These are phyloP conservation scores for Micractinium sp. DNA, from an alignment of 139 green algal genomes.

Conservation along the genomic window DNA sequence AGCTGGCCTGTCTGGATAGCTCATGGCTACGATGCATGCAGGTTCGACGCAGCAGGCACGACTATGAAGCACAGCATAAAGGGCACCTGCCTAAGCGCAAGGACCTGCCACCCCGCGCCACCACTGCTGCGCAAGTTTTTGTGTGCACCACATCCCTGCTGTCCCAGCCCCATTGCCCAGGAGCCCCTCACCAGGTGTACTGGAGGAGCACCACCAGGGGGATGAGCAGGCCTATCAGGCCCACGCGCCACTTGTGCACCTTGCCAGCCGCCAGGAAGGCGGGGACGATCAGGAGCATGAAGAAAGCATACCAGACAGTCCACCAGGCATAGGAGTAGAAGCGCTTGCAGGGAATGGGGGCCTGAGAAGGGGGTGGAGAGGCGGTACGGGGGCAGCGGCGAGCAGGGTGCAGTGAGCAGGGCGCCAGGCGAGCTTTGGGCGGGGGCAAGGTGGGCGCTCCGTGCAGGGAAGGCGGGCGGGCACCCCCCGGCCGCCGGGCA, in stretches of 20 bases:
- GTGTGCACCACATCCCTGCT: too few relatives aligned
- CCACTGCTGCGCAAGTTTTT: too few relatives aligned
- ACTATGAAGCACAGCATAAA: too few relatives aligned
- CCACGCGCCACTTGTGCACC: slow-evolving; percentile 47
- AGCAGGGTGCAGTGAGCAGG: neutral
- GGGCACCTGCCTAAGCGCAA: neutral
- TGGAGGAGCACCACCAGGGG: slow-evolving; percentile 34
- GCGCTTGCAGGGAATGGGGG: slow-evolving; percentile 20
- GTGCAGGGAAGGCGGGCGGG: neutral
- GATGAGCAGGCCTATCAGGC: slow-evolving; percentile 36
- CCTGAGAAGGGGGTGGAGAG: neutral
- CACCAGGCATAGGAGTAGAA: slow-evolving; percentile 42
- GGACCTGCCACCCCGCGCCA: too few relatives aligned
- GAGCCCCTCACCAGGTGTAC: slow-evolving; percentile 27
- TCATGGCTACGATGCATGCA: too few relatives aligned
- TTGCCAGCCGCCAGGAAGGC: slow-evolving; percentile 24
- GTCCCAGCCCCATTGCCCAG: too few relatives aligned
- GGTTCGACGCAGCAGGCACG: neutral
- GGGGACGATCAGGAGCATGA: slow-evolving; percentile 27
- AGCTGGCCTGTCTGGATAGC: too few relatives aligned
- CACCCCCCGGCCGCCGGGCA: neutral
- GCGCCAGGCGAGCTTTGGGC: neutral
- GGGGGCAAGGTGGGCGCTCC: neutral
- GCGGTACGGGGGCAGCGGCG: neutral
- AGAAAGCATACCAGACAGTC: slow-evolving; percentile 5